Conservation (phyloP, 345 rosid species). For the Nephelium lappaceum region DNA sequence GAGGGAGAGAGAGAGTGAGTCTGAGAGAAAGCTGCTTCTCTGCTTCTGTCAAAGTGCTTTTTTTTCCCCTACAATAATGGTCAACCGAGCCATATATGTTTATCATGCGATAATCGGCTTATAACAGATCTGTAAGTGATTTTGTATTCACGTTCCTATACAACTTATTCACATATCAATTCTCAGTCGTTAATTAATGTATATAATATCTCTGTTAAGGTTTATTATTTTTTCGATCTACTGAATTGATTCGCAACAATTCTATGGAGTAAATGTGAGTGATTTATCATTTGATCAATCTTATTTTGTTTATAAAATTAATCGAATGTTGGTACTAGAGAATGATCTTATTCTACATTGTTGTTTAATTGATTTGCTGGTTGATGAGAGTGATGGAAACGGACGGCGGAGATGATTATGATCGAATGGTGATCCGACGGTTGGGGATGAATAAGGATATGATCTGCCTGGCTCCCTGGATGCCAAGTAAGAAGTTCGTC, state of each 20-base stretch:
- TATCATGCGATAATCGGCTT: not conserved
- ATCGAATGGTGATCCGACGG: not conserved
- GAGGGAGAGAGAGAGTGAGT: not conserved
- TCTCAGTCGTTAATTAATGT: not conserved
- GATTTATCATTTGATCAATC: too few relatives aligned
- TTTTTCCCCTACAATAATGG: not conserved
- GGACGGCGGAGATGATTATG: not conserved
- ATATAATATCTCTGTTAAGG: too few relatives aligned
- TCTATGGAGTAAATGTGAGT: too few relatives aligned
- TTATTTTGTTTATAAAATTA: too few relatives aligned
- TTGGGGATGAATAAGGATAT: not conserved
- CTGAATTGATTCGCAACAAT: too few relatives aligned
- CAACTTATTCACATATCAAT: not conserved
- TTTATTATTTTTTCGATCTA: too few relatives aligned
- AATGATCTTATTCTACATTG: not conserved
- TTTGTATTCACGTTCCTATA: too few relatives aligned
- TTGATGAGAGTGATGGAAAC: not conserved
- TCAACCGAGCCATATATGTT: not conserved
- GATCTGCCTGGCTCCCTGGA: slow-evolving; percentile 43
- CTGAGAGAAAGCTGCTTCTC: not conserved
- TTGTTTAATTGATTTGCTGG: not conserved
- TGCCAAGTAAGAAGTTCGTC: slow-evolving; percentile 34
- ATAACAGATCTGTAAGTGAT: not conserved
- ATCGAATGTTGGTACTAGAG: not conserved
- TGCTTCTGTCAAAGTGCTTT: not conserved